Base-by-base conservation (phyloP, 805 yeast genomes). In the Starmerella gropengiesseri region DNA sequence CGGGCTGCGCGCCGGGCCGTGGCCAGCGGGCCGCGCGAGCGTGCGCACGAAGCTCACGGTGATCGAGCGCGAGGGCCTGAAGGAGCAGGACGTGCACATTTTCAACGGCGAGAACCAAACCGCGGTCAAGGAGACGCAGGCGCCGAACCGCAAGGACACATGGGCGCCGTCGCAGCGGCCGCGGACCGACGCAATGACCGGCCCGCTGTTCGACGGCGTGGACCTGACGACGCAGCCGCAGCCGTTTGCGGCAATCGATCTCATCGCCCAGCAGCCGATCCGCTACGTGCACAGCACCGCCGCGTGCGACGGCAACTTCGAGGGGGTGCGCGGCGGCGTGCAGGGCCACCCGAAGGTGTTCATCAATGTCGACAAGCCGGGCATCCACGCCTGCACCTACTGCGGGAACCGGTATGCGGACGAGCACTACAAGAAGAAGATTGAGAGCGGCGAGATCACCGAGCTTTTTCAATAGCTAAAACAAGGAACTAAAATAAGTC, bases 331-430 rank as follows among this genome's bases (percentile, higher is more conserved):
- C 33, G 57, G 57, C 31, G 81, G 81, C 9, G 67, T 65, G 17
- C 75, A 74, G 55, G 94, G 94, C 16, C 94, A 83, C 60, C 94
- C 94, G 33, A 80, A 78, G 60, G 75, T 83, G 18, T 83, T 64
- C 60, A 82, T 83, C 62, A 82, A 82, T 61, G 70, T 84, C 57
- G 94, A 83, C 60, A 77, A 75, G 58, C 80, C 84, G 31, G 74
- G 76, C 47, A 70, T 81, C 12, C 73, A 75, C 40, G 67, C 81
- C 16, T 83, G 94, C 65, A 84, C 84, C 7, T 83, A 83, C 67
- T 83, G 94, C 44, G 60, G 60, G 28, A 47, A 45, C 48, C 53
- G 59, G 26, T 56, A 48, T 39, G 59, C 58, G 26, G 52, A 55
- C 44, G 51, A 43, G 46, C 50, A 44, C 49, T 44, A 46, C 50